phyloP scores from a whole-genome alignment of 2,329 filamentous ascomycete genomes.

The Neonectria punicea region DNA sequence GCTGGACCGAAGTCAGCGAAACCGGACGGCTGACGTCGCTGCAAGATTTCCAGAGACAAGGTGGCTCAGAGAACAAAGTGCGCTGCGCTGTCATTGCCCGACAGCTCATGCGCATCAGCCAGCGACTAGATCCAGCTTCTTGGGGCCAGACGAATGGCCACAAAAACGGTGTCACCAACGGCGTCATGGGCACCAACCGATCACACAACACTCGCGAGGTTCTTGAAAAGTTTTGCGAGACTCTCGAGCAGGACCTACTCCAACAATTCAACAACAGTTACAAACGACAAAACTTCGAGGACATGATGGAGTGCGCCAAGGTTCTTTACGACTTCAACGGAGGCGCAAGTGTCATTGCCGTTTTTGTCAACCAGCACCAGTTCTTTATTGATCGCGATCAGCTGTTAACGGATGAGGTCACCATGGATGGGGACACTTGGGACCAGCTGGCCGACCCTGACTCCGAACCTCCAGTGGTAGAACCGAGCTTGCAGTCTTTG shows the following conservation, averaged over 20 bases:
- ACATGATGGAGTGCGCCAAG: constrained; percentile 96
- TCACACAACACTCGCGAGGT: constrained; percentile 82
- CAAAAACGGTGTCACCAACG: constrained; percentile 62
- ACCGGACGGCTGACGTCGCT: constrained; percentile 86
- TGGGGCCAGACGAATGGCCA: constrained; percentile 73
- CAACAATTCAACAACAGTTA: constrained; percentile 99
- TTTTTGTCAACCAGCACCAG: constrained; percentile 98
- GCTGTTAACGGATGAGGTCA: constrained; percentile 86
- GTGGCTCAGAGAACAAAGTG: constrained; percentile 90
- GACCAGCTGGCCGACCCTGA: constrained; percentile 95
- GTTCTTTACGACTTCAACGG: constrained; percentile 97
- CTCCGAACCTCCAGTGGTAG: constrained; percentile 88
- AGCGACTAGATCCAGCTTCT: constrained; percentile 82
- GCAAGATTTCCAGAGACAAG: constrained; percentile 87
- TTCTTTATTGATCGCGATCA: constrained; percentile 99
- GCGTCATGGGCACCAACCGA: constrained; percentile 51
- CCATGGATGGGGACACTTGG: constrained; percentile 81
- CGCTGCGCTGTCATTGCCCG: constrained; percentile 93
- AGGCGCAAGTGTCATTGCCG: constrained; percentile 91
- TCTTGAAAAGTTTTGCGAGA: constrained; percentile 96
- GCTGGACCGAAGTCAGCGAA: constrained; percentile 95
- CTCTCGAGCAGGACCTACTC: constrained; percentile 91
- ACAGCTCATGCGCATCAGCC: constrained; percentile 93
- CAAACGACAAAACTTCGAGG: constrained; percentile 92
- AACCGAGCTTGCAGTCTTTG: constrained; percentile 90